Base-by-base conservation (phyloP, 768 basidiomycete species). In the Boletus rufocinnamomeus region DNA sequence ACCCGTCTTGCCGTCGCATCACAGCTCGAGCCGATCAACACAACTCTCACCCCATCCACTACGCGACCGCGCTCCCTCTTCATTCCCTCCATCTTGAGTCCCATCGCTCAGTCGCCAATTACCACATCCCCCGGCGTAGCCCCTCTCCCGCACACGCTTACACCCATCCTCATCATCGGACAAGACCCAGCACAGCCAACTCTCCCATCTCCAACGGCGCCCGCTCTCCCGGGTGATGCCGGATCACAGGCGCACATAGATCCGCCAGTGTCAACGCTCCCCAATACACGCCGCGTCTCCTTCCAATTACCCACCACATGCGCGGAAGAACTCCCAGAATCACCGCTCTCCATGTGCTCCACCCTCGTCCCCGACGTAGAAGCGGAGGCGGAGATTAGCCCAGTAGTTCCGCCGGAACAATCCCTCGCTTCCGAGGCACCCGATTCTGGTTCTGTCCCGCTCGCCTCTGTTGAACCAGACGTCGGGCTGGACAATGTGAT, bases 91-190 rank as follows among this genome's bases (percentile, higher is more conserved):
- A 2, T 38, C 44, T 35, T 52, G 17, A 53, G 27, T n/a, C 57
- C 57, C 7, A 46, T 48, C 21, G 6, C 46, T n/a, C 41, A 27
- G 11, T 47, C 35, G 3, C 41, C 48, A 28, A 2, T 30, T 38
- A 11, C 57, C 32, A 14, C 58, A 8, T 35, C 46, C 9, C 16
- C 37, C 28, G 16, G 8, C 21, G 14, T 11, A 7, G 27, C 14
- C 9, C 27, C 57, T 2, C 1, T 37, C 8, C 16, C 21, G 17
- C 47, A 16, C 16, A 4, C 53, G 3, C 53, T 38, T 1, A 27
- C 47, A 19, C 50, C 67, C 7, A 44, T 59, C 43, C 44, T 65
- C 21, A 37, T 70, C 50, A 64, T 70, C 44, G 62, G 40, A 16
- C 56, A 6, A 25, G 59, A 53, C n/a, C 25, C 41, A 11, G 19